phyloP scores from a whole-genome alignment of 2,329 filamentous ascomycete genomes.

The Fusarium udum region DNA sequence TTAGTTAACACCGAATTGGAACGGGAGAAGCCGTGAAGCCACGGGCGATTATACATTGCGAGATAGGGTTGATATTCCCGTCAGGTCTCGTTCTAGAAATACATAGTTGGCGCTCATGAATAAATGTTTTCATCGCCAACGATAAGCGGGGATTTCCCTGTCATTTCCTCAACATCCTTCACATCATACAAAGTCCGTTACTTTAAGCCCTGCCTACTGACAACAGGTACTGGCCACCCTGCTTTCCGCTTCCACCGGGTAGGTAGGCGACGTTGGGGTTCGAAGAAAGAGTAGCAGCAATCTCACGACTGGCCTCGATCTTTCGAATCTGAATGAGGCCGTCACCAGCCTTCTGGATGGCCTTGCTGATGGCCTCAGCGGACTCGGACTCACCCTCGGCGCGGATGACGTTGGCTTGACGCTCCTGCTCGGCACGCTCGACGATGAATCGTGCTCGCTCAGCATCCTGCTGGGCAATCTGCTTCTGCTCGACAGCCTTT shows the following conservation, averaged over 20 bases:
- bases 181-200: constrained; percentile 23
- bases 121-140: constrained; percentile 41
- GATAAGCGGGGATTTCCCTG: constrained; percentile 50
- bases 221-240: constrained; percentile 63
- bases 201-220: constrained; percentile 57
- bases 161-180: constrained; percentile 31
- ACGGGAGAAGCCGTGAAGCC: not conserved
- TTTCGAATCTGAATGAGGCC: constrained; percentile 95
- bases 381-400: constrained; percentile 98
- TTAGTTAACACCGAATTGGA: not conserved
- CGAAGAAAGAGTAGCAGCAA: constrained; percentile 84
- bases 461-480: constrained; percentile 99
- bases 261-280: constrained; percentile 98
- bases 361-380: constrained; percentile 93
- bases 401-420: constrained; percentile 97
- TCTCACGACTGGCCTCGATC: constrained; percentile 96
- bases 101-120: constrained; percentile 46
- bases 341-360: constrained; percentile 91
- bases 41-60: constrained; percentile 34
- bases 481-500: constrained; percentile 98
- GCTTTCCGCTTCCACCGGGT: constrained; percentile 79
- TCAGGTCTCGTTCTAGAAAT: constrained; percentile 47
- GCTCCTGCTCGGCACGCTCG: constrained; percentile 97
- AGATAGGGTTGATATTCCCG: constrained; percentile 40
- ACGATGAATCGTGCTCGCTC: constrained; percentile 98